phyloP scores from a whole-genome alignment of 2,329 filamentous ascomycete species.

The Colletotrichum lentis region DNA sequence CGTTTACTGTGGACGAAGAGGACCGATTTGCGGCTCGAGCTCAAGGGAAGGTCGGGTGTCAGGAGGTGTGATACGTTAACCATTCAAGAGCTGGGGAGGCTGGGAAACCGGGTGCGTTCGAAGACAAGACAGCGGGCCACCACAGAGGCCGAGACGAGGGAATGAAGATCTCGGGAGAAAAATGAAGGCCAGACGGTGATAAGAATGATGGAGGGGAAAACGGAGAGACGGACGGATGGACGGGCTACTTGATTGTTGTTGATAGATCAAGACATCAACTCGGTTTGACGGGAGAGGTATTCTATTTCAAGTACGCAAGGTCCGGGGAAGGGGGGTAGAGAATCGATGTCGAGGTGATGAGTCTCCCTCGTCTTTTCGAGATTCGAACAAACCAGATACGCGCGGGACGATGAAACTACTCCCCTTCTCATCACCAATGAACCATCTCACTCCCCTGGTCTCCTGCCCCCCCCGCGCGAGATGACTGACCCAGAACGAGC shows the following conservation, averaged over 20 bases:
- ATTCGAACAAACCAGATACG: slow-evolving; percentile 1
- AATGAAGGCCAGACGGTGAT: background rate
- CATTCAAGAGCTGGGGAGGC: slow-evolving; percentile 8
- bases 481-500: background rate
- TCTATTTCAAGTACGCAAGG: slow-evolving; percentile 24
- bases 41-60: background rate
- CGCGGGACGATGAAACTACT: slow-evolving; percentile 29
- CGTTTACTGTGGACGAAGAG: background rate
- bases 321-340: too few relatives aligned
- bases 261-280: slow-evolving; percentile 19
- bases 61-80: slow-evolving; percentile 9
- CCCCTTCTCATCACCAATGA: too few relatives aligned
- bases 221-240: background rate
- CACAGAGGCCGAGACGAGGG: background rate
- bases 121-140: background rate
- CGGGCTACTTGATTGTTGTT: background rate
- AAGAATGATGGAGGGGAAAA: background rate
- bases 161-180: background rate
- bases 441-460: background rate
- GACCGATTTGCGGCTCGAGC: slow-evolving; percentile 22
- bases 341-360: background rate
- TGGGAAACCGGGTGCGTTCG: background rate
- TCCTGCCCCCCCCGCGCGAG: background rate
- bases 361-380: background rate
- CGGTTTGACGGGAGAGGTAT: slow-evolving; percentile 9